phyloP scores from a whole-genome alignment of 495 filamentous ascomycete genomes.

The Daldinia childiae region DNA sequence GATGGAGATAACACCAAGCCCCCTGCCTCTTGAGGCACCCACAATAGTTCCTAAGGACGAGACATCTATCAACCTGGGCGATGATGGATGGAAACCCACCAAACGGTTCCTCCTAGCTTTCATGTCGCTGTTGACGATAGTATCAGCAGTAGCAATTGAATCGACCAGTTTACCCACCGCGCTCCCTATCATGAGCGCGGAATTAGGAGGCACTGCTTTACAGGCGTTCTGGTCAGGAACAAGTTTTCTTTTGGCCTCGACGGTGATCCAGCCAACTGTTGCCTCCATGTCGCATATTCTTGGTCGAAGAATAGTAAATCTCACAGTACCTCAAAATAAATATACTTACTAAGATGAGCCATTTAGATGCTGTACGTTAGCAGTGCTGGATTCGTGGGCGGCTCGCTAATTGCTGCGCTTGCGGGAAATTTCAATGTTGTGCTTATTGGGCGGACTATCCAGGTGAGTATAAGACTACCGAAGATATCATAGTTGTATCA shows the following conservation, averaged over 20 bases:
- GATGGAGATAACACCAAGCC: constrained; percentile 13
- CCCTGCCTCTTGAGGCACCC: background rate
- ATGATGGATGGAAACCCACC: constrained; percentile 34
- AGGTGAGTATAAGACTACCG: constrained; percentile 43
- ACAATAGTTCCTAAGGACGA: background rate
- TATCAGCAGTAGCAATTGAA: constrained; percentile 75
- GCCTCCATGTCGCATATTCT: constrained; percentile 64
- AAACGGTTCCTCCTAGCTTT: constrained; percentile 58
- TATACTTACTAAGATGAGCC: background rate
- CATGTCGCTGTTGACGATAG: constrained; percentile 66
- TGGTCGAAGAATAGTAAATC: constrained; percentile 43
- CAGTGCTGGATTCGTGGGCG: constrained; percentile 63
- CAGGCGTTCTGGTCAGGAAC: constrained; percentile 69
- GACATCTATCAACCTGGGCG: background rate
- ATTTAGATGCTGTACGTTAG: constrained; percentile 59
- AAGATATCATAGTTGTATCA: background rate
- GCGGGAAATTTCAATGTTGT: constrained; percentile 68
- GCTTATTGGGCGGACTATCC: constrained; percentile 70
- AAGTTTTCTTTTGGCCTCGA: constrained; percentile 62
- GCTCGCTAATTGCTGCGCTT: constrained; percentile 67
- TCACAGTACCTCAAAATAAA: no score
- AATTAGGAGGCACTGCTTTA: constrained; percentile 63
- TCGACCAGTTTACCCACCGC: constrained; percentile 79
- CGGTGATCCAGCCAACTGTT: constrained; percentile 63
- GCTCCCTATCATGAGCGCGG: constrained; percentile 65